Conservation (phyloP, 768 basidiomycete genomes). For the Leucocoprinus sp. region DNA sequence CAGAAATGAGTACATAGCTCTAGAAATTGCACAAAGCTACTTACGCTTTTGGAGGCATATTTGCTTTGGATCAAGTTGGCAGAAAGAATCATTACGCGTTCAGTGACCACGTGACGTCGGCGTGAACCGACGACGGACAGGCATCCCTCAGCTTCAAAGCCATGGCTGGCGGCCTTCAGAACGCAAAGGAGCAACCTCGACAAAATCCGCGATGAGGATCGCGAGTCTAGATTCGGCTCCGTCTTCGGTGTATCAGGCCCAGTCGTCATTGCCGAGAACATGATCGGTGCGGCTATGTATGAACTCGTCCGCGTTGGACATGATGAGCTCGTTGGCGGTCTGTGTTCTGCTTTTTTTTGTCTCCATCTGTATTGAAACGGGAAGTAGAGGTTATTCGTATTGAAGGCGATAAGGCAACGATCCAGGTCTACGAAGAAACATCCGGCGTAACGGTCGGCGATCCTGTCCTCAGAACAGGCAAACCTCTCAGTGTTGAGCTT, state of each 20-base stretch:
- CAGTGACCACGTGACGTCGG: constrained; percentile 19
- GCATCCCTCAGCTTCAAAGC: constrained; percentile 10
- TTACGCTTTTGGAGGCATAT: constrained; percentile 94
- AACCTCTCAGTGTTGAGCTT: constrained; percentile 95
- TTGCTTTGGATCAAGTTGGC: constrained; percentile 19
- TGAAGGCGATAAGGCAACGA: constrained; percentile 95
- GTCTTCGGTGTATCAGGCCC: constrained; percentile 97
- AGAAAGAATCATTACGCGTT: constrained; percentile 23
- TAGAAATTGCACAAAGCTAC: constrained; percentile 24
- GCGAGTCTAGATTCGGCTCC: constrained; percentile 78
- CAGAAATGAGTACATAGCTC: constrained; percentile 6
- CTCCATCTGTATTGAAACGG: constrained; percentile 2
- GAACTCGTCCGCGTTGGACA: constrained; percentile 98
- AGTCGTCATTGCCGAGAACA: constrained; percentile 95
- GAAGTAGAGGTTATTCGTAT: constrained; percentile 93
- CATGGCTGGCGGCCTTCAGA: constrained; percentile 92
- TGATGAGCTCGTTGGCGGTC: constrained; percentile 96
- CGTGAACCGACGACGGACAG: constrained; percentile 1
- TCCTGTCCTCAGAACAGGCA: constrained; percentile 94
- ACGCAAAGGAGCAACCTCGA: constrained; percentile 82
- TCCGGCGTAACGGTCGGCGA: constrained; percentile 99
- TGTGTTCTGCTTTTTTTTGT: constrained; percentile 14
- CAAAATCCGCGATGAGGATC: constrained; percentile 87
- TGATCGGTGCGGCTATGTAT: constrained; percentile 95
- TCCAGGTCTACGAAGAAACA: constrained; percentile 99